phyloP scores from a whole-genome alignment of 2,329 filamentous ascomycete genomes.

The Periconia sp. region DNA sequence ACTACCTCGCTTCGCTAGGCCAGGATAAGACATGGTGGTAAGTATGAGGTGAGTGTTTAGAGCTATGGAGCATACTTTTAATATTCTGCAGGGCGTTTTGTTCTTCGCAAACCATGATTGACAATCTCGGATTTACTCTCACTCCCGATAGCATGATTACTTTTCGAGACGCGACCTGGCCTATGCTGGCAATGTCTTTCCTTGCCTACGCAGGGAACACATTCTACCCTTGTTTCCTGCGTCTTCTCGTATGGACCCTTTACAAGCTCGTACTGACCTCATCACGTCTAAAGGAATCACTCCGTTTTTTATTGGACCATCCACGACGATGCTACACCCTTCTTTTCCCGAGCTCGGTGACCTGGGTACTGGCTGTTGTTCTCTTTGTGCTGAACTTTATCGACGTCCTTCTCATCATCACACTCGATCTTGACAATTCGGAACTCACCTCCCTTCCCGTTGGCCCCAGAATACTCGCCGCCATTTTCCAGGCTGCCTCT shows the following conservation, averaged over 20 bases:
- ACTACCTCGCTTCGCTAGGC: conserved; percentile 48
- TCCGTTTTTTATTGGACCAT: conserved; percentile 62
- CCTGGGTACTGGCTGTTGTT: conserved; percentile 57
- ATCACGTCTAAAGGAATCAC: conserved; percentile 44
- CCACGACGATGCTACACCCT: conserved; percentile 64
- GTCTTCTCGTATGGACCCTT: conserved; percentile 59
- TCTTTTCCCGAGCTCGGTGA: conserved; percentile 60
- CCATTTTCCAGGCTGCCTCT: conserved; percentile 60
- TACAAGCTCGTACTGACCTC: conserved; percentile 48
- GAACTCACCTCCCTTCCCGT: conserved; percentile 49
- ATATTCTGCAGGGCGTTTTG: conserved; percentile 15
- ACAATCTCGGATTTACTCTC: conserved; percentile 57
- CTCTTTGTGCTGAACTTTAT: conserved; percentile 56
- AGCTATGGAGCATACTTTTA: not conserved
- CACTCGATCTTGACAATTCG: conserved; percentile 51
- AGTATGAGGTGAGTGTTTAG: conserved; percentile 29
- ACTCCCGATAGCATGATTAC: conserved; percentile 61
- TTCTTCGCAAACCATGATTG: conserved; percentile 54
- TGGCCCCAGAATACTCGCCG: conserved; percentile 54
- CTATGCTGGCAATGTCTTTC: conserved; percentile 52
- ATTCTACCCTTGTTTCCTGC: conserved; percentile 59
- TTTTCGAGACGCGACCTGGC: conserved; percentile 51
- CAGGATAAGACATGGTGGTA: conserved; percentile 55
- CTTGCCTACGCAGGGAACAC: conserved; percentile 57
- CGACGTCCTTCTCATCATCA: conserved; percentile 38